A percentile compares a stretch with the other conserved stretches of the same genome.
Evolutionary conservation across 2,329 filamentous ascomycete genomes (phyloP).

Genomic region (Penicillium sp.): DNA sequence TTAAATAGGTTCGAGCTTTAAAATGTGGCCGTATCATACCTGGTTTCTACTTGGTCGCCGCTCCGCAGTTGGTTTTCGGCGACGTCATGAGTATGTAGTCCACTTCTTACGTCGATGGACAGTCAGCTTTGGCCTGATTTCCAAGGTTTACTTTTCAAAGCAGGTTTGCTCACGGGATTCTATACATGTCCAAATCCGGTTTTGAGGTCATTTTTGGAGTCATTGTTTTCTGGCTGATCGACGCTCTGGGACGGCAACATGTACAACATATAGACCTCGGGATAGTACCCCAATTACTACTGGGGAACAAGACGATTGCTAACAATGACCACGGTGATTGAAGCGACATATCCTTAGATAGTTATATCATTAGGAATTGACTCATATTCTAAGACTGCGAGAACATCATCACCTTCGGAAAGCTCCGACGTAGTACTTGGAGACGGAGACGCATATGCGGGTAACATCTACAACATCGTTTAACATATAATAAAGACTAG

Average conservation of each 20-base stretch:
- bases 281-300: neutral
- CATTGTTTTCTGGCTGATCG: neutral
- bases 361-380: neutral
- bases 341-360: neutral
- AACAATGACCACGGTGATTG: neutral
- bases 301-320: neutral
- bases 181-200: neutral
- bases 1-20: neutral
- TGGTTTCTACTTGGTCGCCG: conserved; percentile 6
- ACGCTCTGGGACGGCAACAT: neutral
- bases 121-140: conserved; percentile 12
- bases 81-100: conserved; percentile 21
- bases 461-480: neutral
- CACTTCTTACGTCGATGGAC: conserved; percentile 26
- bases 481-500: neutral
- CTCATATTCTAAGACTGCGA: neutral
- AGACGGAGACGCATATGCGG: neutral
- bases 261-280: too few relatives aligned
- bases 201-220: neutral
- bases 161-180: neutral
- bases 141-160: neutral
- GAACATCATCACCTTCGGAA: neutral
- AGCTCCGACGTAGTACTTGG: neutral
- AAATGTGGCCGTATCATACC: conserved; percentile 12
- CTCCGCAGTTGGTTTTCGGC: conserved; percentile 2